Conservation (phyloP, 2,329 filamentous ascomycete genomes). For the Cylindrodendrum hubeiense region DNA sequence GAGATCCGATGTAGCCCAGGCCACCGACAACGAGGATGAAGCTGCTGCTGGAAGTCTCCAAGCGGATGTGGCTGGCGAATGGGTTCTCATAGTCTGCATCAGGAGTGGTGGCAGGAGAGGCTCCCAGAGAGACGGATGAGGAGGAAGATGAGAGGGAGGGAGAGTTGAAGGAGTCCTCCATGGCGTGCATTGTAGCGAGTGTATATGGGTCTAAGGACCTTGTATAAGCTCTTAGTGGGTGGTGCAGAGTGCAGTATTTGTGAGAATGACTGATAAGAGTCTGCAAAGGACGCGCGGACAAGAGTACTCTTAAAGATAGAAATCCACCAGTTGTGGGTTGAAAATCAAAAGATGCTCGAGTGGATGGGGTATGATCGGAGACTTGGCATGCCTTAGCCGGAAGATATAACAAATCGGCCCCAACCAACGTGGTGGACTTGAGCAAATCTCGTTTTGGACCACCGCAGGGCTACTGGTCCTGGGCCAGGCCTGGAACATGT, state of each 20-base stretch:
- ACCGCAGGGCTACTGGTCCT: no score
- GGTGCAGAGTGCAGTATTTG: neutral
- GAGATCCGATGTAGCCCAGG: conserved; percentile 68
- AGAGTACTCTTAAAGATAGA: conserved; percentile 3
- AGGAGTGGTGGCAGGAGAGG: conserved; percentile 16
- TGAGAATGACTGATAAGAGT: conserved; percentile 1
- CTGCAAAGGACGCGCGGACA: neutral
- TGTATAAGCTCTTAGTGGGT: neutral
- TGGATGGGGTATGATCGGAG: neutral
- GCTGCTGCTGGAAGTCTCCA: conserved; percentile 10
- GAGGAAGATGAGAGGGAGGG: conserved; percentile 12
- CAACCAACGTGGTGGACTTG: neutral
- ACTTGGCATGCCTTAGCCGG: conserved; percentile 7
- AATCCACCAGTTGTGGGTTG: neutral
- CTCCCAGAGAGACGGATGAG: conserved; percentile 5
- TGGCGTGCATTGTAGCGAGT: neutral
- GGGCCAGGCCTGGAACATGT: no score
- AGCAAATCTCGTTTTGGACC: neutral
- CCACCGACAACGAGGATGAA: conserved; percentile 65
- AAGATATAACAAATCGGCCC: conserved; percentile 13
- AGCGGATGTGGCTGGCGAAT: neutral
- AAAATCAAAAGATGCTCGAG: conserved; percentile 21
- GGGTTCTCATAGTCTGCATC: neutral
- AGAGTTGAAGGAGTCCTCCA: neutral
- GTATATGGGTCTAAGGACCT: neutral